Base-by-base conservation (phyloP, 371 early-diverging fungal genomes). In the Mortierella sp. region DNA sequence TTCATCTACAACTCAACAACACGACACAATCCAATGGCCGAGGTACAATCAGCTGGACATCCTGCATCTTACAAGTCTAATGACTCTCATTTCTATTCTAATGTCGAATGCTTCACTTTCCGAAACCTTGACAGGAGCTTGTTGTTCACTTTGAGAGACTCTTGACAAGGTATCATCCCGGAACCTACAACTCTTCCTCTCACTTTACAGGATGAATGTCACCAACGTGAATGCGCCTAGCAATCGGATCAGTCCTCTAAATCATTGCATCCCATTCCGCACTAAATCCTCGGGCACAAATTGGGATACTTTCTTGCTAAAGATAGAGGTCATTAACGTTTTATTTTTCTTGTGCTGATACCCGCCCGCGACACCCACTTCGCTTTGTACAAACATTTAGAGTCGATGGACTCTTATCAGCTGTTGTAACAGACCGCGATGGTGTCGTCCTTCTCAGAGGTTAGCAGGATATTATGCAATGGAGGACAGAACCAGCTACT, bases 341-440 rank as follows among this genome's bases (percentile, higher is more conserved):
- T 16, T 50, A n/a, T n/a, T 50, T 16, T 16, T n/a, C n/a, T 36
- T 36, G 6, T 3, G 36, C 36, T 36, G 36, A 36, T 6, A 36
- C 36, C 4, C 36, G 36, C 36, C 36, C 36, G 36, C 36, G 36
- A 41, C 58, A 58, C 15, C 32, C 60, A 6, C 36, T 36, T 36
- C 28, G 43, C 45, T 61, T 24, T 55, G 38, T 10, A 22, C 19
- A 33, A 11, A 22, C 21, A 22, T 36, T 36, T 67, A 85, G 85
- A 52, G 77, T 85, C 6, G 85, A 88, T 63, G 90, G 90, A 7
- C 83, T 91, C 15, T 74, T 88, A 67, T 87, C 87, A 8, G 89
- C 90, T 8, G 74, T 90, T 45, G 84, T 91, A 0, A 91, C 90
- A 10, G 92, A 91, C 67, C 74, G 88, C 70, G 92, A 91, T 80